A percentile compares a stretch with the other conserved stretches of the same genome.
phyloP scores from a whole-genome alignment of 164 flowering plant species.

The Brasenia schreberi region DNA sequence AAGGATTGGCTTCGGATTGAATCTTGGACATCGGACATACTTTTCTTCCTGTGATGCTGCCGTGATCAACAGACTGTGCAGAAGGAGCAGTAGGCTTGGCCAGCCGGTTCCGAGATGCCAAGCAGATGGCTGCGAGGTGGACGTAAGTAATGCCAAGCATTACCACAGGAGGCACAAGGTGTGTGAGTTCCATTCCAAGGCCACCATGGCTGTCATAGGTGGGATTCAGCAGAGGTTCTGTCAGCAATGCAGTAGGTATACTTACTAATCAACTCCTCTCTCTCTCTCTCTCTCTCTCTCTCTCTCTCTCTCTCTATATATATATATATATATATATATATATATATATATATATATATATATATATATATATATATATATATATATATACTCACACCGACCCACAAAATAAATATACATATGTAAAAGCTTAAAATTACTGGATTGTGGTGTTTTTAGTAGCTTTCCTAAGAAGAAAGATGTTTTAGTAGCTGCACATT shows the following conservation, averaged over 20 bases:
- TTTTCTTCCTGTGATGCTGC: conserved; percentile 17
- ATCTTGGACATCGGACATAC: conserved; percentile 20
- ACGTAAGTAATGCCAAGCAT: conserved; percentile 18
- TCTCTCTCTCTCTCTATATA: not conserved
- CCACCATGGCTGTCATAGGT: conserved; percentile 16
- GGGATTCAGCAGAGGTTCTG: conserved; percentile 18
- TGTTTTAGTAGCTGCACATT: too few species aligned
- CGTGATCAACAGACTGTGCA: conserved; percentile 12
- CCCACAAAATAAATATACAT: too few species aligned
- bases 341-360: too few species aligned
- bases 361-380: too few species aligned
- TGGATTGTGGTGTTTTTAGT: too few species aligned
- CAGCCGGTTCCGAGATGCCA: conserved; percentile 18
- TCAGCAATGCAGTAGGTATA: conserved; percentile 25
- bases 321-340: too few species aligned
- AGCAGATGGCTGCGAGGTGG: conserved; percentile 20
- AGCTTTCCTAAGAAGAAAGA: too few species aligned
- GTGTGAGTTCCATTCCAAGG: conserved; percentile 23
- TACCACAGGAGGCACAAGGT: conserved; percentile 21
- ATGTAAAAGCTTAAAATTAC: too few species aligned
- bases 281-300: not conserved
- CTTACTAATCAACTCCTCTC: not conserved
- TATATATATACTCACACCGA: too few species aligned
- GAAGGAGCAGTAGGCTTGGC: conserved; percentile 12
- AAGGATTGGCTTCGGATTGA: conserved; percentile 9